A percentile compares a stretch with the other conserved stretches of the same genome.
phyloP scores from a whole-genome alignment of 768 basidiomycete genomes.

The Boletus subcaerulescens region DNA sequence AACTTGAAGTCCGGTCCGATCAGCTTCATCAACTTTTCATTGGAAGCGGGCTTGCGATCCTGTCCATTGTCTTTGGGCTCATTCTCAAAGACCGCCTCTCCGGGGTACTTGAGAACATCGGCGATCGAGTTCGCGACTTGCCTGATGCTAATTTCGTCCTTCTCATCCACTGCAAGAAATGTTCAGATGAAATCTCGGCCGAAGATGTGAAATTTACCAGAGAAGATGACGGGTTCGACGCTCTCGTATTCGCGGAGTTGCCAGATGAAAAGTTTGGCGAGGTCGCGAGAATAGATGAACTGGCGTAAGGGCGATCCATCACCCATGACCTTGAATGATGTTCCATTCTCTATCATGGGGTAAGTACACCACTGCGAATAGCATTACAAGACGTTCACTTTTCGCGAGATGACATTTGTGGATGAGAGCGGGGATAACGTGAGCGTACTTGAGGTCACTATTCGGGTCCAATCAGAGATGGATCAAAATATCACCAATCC shows the following conservation, averaged over 20 bases:
- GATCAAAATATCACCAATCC: background rate
- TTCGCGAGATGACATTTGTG: slow-evolving; percentile 93
- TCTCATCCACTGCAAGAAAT: slow-evolving; percentile 68
- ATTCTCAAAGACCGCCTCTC: slow-evolving; percentile 76
- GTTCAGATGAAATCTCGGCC: background rate
- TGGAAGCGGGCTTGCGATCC: slow-evolving; percentile 94
- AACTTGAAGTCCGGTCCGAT: slow-evolving; percentile 78
- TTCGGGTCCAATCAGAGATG: slow-evolving; percentile 6
- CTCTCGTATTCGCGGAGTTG: slow-evolving; percentile 86
- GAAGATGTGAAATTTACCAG: slow-evolving; percentile 46
- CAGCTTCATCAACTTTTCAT: slow-evolving; percentile 75
- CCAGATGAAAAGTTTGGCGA: slow-evolving; percentile 95
- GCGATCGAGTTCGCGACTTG: slow-evolving; percentile 90
- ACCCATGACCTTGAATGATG: slow-evolving; percentile 84
- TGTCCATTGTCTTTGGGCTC: slow-evolving; percentile 75
- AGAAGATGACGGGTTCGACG: slow-evolving; percentile 91
- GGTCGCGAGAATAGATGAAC: slow-evolving; percentile 95
- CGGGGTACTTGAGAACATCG: slow-evolving; percentile 73
- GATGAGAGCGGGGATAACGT: slow-evolving; percentile 92
- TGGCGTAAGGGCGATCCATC: slow-evolving; percentile 93
- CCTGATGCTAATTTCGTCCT: slow-evolving; percentile 93
- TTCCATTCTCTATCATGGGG: slow-evolving; percentile 60
- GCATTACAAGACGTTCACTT: slow-evolving; percentile 42
- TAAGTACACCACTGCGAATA: background rate
- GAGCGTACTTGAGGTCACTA: slow-evolving; percentile 85